Percentiles rank a stretch among this genome's conserved stretches.
These are phyloP conservation scores for Cynara cardunculus DNA, from an alignment of 129 eudicot species.

Conservation along the genomic window DNA sequence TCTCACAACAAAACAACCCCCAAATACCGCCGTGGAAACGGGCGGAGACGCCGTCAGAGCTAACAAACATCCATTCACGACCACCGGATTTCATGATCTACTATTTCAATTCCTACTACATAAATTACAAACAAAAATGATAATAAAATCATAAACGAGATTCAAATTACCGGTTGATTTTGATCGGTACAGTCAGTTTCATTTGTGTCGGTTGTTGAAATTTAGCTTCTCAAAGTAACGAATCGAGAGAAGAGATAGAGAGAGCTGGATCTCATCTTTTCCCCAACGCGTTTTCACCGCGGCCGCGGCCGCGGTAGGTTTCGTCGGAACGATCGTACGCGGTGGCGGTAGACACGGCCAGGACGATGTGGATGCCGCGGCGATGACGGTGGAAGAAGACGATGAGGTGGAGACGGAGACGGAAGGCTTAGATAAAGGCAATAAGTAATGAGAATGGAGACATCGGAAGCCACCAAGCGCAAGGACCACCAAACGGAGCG, in stretches of 20 bases:
- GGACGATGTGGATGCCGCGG: conserved; percentile 36
- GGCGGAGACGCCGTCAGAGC: conserved; percentile 11
- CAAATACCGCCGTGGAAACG: conserved; percentile 15
- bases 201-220: conserved; percentile 26
- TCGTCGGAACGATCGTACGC: conserved; percentile 27
- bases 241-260: conserved; percentile 75
- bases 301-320: not conserved
- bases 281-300: conserved; percentile 65
- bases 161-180: not conserved
- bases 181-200: conserved; percentile 1
- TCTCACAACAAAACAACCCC: conserved; percentile 29
- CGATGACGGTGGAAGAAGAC: conserved; percentile 28
- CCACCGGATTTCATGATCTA: not conserved
- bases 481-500: conserved; percentile 76
- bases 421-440: conserved; percentile 59
- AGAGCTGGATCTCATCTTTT: conserved; percentile 86
- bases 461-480: conserved; percentile 91
- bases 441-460: conserved; percentile 65
- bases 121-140: not conserved
- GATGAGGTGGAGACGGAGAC: not conserved
- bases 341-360: conserved; percentile 57
- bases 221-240: conserved; percentile 71
- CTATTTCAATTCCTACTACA: not conserved
- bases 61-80: conserved; percentile 3
- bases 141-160: not conserved